Conservation (phyloP, 768 basidiomycete genomes). For the Tricholomella constricta region DNA sequence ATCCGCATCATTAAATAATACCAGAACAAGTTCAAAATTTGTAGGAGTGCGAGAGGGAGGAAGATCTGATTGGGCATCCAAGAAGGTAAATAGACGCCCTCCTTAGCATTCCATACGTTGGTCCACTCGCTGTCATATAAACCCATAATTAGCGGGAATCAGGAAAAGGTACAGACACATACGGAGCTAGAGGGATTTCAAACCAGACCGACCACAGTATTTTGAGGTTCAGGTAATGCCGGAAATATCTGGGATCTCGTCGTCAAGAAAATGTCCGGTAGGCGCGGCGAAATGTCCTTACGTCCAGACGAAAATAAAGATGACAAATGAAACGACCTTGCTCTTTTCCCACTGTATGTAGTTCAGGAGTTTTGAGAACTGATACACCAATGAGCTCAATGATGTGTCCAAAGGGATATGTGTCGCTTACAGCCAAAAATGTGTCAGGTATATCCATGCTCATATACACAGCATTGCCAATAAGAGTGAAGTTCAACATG, state of each 20-base stretch:
- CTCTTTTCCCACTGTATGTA: conserved; percentile 73
- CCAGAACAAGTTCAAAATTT: conserved; percentile 92
- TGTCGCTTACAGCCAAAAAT: conserved; percentile 71
- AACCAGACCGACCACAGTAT: conserved; percentile 89
- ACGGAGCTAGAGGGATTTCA: conserved; percentile 79
- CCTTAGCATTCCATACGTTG: conserved; percentile 57
- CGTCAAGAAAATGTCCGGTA: conserved; percentile 3
- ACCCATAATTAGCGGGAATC: neutral
- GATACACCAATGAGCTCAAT: neutral
- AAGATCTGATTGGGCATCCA: conserved; percentile 91
- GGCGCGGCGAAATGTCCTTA: conserved; percentile 41
- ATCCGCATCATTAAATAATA: conserved; percentile 84
- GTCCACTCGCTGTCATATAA: conserved; percentile 44
- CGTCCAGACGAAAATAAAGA: conserved; percentile 81
- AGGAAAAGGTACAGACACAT: conserved; percentile 29
- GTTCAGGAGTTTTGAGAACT: conserved; percentile 87
- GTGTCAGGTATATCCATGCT: conserved; percentile 97
- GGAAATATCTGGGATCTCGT: conserved; percentile 70
- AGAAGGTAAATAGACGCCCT: conserved; percentile 66
- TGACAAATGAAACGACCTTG: conserved; percentile 61
- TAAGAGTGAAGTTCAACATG: conserved; percentile 73
- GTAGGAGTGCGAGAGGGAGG: conserved; percentile 69
- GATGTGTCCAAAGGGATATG: neutral
- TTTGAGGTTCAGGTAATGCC: conserved; percentile 84
- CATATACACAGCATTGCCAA: conserved; percentile 90